Evolutionary conservation across 129 eudicot species (phyloP).

Genomic region (Tanacetum coccineum): DNA sequence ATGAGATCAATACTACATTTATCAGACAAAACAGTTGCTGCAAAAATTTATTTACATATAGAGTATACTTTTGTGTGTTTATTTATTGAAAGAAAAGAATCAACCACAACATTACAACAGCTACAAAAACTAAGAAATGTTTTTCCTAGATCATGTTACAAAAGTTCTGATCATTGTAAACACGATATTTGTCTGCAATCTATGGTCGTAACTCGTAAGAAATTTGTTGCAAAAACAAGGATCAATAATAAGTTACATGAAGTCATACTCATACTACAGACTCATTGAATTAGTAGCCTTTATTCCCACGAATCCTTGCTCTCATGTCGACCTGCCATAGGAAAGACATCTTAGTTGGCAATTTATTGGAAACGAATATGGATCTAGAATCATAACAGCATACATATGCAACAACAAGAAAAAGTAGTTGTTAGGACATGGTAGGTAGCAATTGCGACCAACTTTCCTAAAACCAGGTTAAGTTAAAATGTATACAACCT

Average conservation of each 20-base stretch:
- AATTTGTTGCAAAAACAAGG: not conserved
- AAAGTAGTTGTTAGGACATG: not conserved
- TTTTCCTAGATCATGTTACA: conserved; percentile 3
- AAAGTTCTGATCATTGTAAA: conserved; percentile 5
- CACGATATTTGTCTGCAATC: not conserved
- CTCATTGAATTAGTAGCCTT: conserved; percentile 48
- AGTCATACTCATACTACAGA: not conserved
- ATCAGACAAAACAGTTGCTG: not conserved
- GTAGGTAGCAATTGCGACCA: not conserved
- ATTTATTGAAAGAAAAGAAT: not conserved
- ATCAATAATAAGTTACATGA: not conserved
- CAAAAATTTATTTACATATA: not conserved
- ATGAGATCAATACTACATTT: not conserved
- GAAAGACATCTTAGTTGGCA: not conserved
- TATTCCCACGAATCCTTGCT: conserved; percentile 85
- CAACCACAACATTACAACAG: conserved; percentile 6
- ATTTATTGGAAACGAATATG: not conserved
- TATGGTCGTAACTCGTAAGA: not conserved
- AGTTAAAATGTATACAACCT: not conserved
- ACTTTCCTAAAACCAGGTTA: not conserved
- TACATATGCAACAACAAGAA: not conserved
- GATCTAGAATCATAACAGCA: not conserved
- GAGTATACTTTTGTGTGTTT: not conserved
- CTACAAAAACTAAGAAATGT: conserved; percentile 9
- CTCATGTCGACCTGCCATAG: conserved; percentile 75